Evolutionary conservation across 768 basidiomycete genomes (phyloP).

Genomic region (Postia placenta): DNA sequence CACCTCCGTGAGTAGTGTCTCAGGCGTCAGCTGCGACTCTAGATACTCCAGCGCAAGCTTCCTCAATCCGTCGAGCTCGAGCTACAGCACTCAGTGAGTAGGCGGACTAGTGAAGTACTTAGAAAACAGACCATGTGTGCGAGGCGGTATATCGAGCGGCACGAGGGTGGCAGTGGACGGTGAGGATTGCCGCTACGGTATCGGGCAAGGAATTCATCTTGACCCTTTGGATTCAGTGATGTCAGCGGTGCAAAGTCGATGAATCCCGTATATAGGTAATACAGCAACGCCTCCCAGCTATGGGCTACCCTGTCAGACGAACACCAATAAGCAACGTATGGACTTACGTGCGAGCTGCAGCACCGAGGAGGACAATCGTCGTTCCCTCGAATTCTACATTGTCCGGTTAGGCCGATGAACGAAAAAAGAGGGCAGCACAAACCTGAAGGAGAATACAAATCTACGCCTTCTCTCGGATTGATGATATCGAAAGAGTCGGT

Average conservation of each 20-base stretch:
- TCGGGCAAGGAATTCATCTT: not conserved
- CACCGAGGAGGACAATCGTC: slow-evolving; percentile 9
- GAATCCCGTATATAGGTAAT: slow-evolving; percentile 12
- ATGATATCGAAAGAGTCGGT: slow-evolving; percentile 2
- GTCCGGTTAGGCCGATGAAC: no score
- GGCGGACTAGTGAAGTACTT: not conserved
- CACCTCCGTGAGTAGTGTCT: slow-evolving; percentile 10
- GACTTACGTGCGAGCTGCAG: slow-evolving; percentile 7
- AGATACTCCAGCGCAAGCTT: slow-evolving; percentile 7
- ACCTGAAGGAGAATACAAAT: not conserved
- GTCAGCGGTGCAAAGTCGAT: slow-evolving; percentile 3
- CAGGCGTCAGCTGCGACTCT: slow-evolving; percentile 3
- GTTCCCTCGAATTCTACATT: slow-evolving; percentile 1
- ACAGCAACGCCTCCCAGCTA: slow-evolving; percentile 15
- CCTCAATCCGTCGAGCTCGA: slow-evolving; percentile 6
- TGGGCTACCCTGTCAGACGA: not conserved
- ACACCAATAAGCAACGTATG: not conserved
- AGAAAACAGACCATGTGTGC: not conserved
- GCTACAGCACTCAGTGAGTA: not conserved
- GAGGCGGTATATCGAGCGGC: slow-evolving; percentile 2
- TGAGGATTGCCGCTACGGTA: not conserved
- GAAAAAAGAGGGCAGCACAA: no score
- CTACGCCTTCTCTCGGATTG: not conserved
- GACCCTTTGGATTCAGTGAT: not conserved
- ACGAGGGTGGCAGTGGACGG: slow-evolving; percentile 2